Conservation (phyloP, 179 eudicot species). For the Drosera spatulata region DNA sequence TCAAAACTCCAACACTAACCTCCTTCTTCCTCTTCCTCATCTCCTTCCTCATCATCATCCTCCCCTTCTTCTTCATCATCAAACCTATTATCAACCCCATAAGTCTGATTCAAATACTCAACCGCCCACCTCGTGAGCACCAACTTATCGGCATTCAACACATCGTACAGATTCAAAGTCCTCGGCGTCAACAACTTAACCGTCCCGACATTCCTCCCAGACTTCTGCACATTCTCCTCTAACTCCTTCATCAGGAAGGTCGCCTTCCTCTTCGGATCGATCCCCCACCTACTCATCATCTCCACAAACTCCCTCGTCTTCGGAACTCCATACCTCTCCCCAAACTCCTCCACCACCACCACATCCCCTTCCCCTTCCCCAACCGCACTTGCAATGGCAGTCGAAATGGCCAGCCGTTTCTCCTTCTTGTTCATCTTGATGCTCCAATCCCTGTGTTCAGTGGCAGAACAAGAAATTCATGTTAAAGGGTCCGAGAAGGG, state of each 20-base stretch:
- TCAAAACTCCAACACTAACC: slow-evolving; percentile 14
- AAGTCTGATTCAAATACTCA: slow-evolving; percentile 68
- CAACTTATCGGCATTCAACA: slow-evolving; percentile 70
- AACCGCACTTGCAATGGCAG: slow-evolving; percentile 61
- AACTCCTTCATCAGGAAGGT: slow-evolving; percentile 59
- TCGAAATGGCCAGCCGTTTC: slow-evolving; percentile 67
- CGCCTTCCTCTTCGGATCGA: slow-evolving; percentile 64
- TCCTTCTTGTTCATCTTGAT: slow-evolving; percentile 84
- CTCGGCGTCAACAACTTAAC: slow-evolving; percentile 81
- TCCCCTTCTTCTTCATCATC: slow-evolving; percentile 39
- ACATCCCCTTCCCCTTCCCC: slow-evolving; percentile 24
- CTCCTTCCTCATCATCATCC: slow-evolving; percentile 27
- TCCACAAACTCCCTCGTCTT: slow-evolving; percentile 83
- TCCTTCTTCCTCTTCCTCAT: slow-evolving; percentile 16
- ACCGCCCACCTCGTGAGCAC: slow-evolving; percentile 61
- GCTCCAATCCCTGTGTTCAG: slow-evolving; percentile 47
- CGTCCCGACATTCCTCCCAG: slow-evolving; percentile 78
- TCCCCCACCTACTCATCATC: slow-evolving; percentile 69
- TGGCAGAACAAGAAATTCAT: no score
- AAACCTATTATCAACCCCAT: slow-evolving; percentile 45
- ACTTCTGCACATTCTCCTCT: slow-evolving; percentile 59
- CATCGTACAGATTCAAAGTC: slow-evolving; percentile 76
- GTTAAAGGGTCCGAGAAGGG: no score
- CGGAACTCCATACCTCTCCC: slow-evolving; percentile 57
- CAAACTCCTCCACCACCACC: slow-evolving; percentile 74